phyloP scores from a whole-genome alignment of 2,329 filamentous ascomycete species.

The Venturia pyrina region DNA sequence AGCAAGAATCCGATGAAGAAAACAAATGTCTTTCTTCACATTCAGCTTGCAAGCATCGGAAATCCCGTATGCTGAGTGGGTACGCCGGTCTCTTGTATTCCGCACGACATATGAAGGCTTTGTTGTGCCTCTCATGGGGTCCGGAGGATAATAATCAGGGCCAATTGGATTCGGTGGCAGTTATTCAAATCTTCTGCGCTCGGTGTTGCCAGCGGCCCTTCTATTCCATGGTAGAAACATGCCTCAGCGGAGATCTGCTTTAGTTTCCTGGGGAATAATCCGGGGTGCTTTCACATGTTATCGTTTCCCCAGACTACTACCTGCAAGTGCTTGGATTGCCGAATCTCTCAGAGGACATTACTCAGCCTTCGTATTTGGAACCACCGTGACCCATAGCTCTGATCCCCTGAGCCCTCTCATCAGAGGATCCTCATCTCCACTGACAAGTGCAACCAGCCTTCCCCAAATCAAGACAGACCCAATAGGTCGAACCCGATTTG shows the following conservation, averaged over 20 bases:
- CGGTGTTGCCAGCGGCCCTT: neutral
- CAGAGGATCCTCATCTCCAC: too few relatives aligned
- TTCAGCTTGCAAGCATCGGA: neutral
- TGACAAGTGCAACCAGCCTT: too few relatives aligned
- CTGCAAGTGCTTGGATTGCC: neutral
- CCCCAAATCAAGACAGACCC: too few relatives aligned
- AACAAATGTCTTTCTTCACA: neutral
- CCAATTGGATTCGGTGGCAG: neutral
- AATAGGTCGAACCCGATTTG: neutral
- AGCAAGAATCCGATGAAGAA: neutral
- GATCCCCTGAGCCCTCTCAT: too few relatives aligned
- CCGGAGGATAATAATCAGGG: too few relatives aligned
- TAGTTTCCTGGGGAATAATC: neutral
- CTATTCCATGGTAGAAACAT: neutral
- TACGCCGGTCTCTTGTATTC: neutral
- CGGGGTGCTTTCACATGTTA: neutral
- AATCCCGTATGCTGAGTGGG: neutral
- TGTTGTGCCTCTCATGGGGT: neutral
- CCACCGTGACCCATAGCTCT: too few relatives aligned
- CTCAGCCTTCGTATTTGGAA: neutral
- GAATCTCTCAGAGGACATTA: neutral
- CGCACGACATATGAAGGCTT: neutral
- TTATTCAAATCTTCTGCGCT: neutral
- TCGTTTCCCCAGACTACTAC: neutral
- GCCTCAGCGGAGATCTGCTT: neutral